Conservation (phyloP, 1,139 yeast genomes). For the Protomyces arabidopsidicola region DNA sequence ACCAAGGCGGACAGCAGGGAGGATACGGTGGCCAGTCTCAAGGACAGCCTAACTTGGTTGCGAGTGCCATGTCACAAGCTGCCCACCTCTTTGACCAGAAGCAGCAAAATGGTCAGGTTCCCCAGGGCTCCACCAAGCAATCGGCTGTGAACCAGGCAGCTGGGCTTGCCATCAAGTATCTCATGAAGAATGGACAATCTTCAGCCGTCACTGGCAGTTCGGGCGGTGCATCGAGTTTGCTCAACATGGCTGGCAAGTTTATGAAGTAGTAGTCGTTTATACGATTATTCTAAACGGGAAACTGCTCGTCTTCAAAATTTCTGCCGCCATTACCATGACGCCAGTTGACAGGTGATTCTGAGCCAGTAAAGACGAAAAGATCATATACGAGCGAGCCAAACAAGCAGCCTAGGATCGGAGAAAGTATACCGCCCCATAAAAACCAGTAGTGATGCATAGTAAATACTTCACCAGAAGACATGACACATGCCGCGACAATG, state of each 20-base stretch:
- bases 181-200: conserved; percentile 1
- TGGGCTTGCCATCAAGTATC: neutral
- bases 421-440: conserved; percentile 44
- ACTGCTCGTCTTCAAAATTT: neutral
- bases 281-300: neutral
- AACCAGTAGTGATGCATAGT: conserved; percentile 33
- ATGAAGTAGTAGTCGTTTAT: neutral
- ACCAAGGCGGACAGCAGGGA: neutral
- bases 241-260: neutral
- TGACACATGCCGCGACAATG: conserved; percentile 46
- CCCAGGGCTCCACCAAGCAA: neutral
- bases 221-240: neutral
- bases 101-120: neutral
- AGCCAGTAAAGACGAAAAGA: conserved; percentile 47
- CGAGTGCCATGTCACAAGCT: neutral
- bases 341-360: conserved; percentile 35
- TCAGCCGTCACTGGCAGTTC: neutral
- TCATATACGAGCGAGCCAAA: conserved; percentile 49
- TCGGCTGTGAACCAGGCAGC: neutral
- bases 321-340: neutral
- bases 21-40: neutral
- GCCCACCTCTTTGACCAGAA: neutral
- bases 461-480: conserved; percentile 43
- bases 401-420: conserved; percentile 22
- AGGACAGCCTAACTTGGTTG: neutral